Evolutionary conservation across 768 basidiomycete genomes (phyloP).

Genomic region (Xanthoconium stramineum): DNA sequence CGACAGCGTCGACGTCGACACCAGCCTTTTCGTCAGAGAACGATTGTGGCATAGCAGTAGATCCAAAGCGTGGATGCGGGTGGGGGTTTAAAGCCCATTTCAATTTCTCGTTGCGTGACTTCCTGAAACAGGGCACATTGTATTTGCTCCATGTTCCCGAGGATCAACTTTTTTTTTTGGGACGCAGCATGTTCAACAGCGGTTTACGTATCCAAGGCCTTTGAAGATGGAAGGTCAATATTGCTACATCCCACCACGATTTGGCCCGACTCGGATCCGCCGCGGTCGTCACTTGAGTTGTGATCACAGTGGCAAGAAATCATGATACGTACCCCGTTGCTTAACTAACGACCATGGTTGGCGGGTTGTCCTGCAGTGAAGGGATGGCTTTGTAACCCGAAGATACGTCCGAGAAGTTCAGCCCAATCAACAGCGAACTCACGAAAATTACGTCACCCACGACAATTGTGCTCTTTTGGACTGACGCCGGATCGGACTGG

Average conservation of each 20-base stretch:
- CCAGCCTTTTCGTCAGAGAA: neutral
- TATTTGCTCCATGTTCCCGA: neutral
- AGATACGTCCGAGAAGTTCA: neutral
- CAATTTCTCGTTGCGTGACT: neutral
- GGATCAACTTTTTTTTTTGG: neutral
- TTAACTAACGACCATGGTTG: neutral
- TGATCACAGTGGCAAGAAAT: neutral
- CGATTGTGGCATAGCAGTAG: slow-evolving; percentile 5
- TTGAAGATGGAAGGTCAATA: neutral
- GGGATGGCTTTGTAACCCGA: neutral
- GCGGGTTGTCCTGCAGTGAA: neutral
- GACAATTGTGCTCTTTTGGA: neutral
- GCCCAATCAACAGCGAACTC: neutral
- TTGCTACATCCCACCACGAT: neutral
- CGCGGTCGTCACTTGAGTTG: neutral
- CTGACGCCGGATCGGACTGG: no score
- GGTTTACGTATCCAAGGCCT: neutral
- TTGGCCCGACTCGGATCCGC: neutral
- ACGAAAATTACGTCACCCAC: neutral
- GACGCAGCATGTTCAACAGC: neutral
- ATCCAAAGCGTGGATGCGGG: neutral
- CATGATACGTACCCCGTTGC: neutral
- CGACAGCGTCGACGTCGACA: neutral
- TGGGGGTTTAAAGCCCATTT: slow-evolving; percentile 3
- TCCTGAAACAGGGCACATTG: slow-evolving; percentile 1